Evolutionary conservation across 176 grass and related monocot species (phyloP).

Genomic region (Triticum urartu): DNA sequence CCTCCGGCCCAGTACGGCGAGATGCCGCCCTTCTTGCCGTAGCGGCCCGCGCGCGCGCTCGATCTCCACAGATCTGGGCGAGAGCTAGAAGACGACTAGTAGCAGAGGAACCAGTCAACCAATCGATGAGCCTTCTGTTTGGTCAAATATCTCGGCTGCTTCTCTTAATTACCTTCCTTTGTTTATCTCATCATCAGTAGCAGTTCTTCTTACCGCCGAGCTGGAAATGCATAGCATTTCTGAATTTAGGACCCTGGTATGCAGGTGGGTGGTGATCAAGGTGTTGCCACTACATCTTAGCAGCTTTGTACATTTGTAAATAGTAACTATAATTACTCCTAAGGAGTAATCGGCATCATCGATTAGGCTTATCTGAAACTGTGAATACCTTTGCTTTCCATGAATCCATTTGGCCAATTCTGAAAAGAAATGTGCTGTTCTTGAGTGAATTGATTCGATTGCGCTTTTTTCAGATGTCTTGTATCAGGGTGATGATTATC

Average conservation of each 20-base stretch:
- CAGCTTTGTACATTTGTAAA: slow-evolving; percentile 37
- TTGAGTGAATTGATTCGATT: neutral
- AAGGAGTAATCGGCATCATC: neutral
- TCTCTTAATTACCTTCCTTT: neutral
- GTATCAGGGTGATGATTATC: neutral
- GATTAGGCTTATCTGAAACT: neutral
- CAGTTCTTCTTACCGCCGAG: too few relatives aligned
- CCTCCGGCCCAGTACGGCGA: slow-evolving; percentile 18
- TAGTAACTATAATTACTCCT: neutral
- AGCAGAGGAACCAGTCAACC: neutral
- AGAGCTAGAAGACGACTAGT: neutral
- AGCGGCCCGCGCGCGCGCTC: neutral
- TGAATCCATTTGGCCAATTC: neutral
- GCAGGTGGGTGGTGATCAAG: neutral
- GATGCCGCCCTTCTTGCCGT: slow-evolving; percentile 42
- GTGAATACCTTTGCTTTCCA: neutral
- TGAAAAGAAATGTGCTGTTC: neutral
- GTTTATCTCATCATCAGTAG: too few relatives aligned
- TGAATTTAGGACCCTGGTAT: neutral
- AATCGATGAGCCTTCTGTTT: neutral
- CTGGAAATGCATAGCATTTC: neutral
- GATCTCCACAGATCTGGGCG: neutral
- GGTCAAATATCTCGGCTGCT: slow-evolving; percentile 13
- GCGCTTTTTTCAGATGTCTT: neutral
- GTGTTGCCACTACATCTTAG: neutral